Conservation (phyloP, 1,284 basidiomycete genomes). For the Butyriboletus appendiculatus region DNA sequence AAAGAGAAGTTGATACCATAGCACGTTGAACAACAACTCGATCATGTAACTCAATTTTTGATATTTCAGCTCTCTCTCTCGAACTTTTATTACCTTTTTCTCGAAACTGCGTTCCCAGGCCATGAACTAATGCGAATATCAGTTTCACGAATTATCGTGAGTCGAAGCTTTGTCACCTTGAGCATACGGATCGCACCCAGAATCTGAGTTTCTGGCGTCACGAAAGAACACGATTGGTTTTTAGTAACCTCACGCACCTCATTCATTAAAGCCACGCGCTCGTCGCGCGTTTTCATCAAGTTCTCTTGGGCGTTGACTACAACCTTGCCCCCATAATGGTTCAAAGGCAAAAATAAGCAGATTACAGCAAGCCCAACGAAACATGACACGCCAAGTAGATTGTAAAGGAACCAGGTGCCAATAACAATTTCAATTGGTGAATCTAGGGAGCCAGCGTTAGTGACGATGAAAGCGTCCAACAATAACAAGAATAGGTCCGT, state of each 20-base stretch:
- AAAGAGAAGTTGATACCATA: slow-evolving; percentile 56
- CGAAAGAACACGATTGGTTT: neutral
- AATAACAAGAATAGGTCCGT: slow-evolving; percentile 19
- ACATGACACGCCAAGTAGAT: slow-evolving; percentile 77
- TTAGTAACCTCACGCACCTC: slow-evolving; percentile 49
- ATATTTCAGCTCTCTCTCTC: slow-evolving; percentile 80
- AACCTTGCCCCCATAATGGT: slow-evolving; percentile 84
- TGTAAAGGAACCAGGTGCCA: slow-evolving; percentile 79
- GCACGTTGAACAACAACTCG: slow-evolving; percentile 77
- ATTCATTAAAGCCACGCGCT: slow-evolving; percentile 90
- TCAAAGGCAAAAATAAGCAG: slow-evolving; percentile 83
- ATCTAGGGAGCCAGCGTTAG: slow-evolving; percentile 45
- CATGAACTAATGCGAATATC: slow-evolving; percentile 66
- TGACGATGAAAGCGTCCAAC: slow-evolving; percentile 1
- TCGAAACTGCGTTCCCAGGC: slow-evolving; percentile 95
- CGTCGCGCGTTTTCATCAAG: slow-evolving; percentile 90
- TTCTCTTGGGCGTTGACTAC: slow-evolving; percentile 86
- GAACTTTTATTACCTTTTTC: slow-evolving; percentile 68
- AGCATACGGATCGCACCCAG: slow-evolving; percentile 92
- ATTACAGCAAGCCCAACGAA: slow-evolving; percentile 85
- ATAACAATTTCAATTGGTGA: slow-evolving; percentile 87
- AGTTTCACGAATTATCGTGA: neutral
- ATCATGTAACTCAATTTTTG: slow-evolving; percentile 86
- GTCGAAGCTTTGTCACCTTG: slow-evolving; percentile 50
- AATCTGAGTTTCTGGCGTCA: slow-evolving; percentile 45